Conservation (phyloP, 176 grass and related monocot species). For the Alloteropsis semialata region DNA sequence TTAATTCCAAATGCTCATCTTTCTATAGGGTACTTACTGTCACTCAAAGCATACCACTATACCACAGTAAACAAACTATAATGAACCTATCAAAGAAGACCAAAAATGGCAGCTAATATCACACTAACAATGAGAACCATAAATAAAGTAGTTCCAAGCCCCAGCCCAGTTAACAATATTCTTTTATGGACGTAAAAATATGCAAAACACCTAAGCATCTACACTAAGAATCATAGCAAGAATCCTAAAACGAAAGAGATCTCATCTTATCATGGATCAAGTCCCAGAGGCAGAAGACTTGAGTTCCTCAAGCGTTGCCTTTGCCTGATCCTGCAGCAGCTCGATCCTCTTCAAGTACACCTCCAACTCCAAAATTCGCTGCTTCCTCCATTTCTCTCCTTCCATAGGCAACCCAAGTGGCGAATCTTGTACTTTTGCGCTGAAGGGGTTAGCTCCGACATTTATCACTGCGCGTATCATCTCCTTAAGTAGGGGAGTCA, state of each 20-base stretch:
- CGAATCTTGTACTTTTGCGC: constrained; percentile 8
- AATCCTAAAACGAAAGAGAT: constrained; percentile 40
- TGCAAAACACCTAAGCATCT: constrained; percentile 32
- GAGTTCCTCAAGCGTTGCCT: constrained; percentile 65
- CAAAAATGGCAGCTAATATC: constrained; percentile 8
- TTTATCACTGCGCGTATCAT: constrained; percentile 56
- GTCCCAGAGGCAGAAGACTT: constrained; percentile 46
- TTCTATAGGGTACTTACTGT: constrained; percentile 17
- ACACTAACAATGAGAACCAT: constrained; percentile 47
- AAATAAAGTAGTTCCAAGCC: constrained; percentile 34
- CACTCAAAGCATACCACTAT: constrained; percentile 20
- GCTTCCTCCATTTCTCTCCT: constrained; percentile 79
- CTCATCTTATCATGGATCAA: constrained; percentile 33
- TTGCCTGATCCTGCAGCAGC: constrained; percentile 70
- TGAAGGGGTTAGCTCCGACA: constrained; percentile 35
- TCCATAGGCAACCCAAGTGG: constrained; percentile 36
- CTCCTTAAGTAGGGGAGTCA: constrained; percentile 86
- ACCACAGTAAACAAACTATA: background rate
- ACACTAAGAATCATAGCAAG: constrained; percentile 27
- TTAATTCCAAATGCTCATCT: constrained; percentile 7
- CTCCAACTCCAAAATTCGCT: constrained; percentile 85
- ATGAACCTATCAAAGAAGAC: background rate
- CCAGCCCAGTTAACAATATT: constrained; percentile 28
- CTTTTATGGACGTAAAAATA: constrained; percentile 53
- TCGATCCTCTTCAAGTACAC: constrained; percentile 95